Evolutionary conservation across 176 grass and related monocot genomes (phyloP).

Genomic region (Triticum urartu): DNA sequence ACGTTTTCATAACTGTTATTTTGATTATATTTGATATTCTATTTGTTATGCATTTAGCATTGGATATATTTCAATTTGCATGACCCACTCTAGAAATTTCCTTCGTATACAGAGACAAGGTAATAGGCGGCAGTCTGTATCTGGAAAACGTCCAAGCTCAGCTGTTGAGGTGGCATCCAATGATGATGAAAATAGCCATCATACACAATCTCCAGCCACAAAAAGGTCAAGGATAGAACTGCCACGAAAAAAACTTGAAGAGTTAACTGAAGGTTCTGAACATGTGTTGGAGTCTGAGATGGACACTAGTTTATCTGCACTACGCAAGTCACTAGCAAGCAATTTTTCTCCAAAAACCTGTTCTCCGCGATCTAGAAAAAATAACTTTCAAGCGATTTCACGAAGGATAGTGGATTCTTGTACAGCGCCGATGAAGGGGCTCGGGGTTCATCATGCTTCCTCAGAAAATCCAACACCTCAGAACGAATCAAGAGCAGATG

Average conservation of each 20-base stretch:
- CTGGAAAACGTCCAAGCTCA: constrained; percentile 30
- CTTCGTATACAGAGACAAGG: constrained; percentile 29
- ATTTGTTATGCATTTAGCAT: constrained; percentile 1
- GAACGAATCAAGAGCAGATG: constrained; percentile 8
- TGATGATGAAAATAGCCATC: constrained; percentile 25
- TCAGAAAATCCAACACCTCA: neutral
- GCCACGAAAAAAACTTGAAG: neutral
- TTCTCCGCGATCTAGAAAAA: neutral
- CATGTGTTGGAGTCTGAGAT: constrained; percentile 20
- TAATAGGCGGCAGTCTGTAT: constrained; percentile 26
- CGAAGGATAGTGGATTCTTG: neutral
- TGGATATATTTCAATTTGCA: constrained; percentile 9
- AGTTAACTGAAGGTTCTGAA: constrained; percentile 7
- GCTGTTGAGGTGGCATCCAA: constrained; percentile 33
- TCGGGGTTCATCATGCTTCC: constrained; percentile 18
- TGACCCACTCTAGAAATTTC: neutral
- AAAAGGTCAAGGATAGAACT: constrained; percentile 40
- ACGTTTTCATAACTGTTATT: neutral
- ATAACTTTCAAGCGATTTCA: constrained; percentile 24
- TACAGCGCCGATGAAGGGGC: neutral
- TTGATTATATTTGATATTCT: neutral
- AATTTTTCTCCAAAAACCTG: constrained; percentile 27
- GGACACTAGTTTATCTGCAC: constrained; percentile 19
- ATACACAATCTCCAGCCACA: neutral
- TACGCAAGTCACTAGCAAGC: constrained; percentile 19